Base-by-base conservation (phyloP, 2,329 filamentous ascomycete genomes). In the Calonectria ilicicola region DNA sequence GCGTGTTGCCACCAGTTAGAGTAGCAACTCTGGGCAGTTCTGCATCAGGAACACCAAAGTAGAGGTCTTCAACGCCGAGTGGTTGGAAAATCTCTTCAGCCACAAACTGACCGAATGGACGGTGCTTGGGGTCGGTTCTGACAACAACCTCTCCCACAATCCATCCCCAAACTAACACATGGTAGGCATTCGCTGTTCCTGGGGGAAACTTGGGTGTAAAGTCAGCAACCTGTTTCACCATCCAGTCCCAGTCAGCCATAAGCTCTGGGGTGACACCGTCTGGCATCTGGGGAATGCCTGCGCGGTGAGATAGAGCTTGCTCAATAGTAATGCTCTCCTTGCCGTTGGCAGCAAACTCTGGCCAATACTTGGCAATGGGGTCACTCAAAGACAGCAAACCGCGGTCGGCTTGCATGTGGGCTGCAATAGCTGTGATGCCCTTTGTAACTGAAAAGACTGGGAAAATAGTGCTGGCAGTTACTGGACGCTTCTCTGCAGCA, bases 351-450 rank as follows among this genome's bases (percentile, higher is more conserved):
- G 29, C 75, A 10, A 77, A 77, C 3, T 70, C 75, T 0, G 75
- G 75, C 75, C 73, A 77, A 40, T 75, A 77, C 5, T 72, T 64
- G 5, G 67, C 53, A 2, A 77, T 56, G 0, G 68, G 68, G 2
- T 69, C 38, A 2, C 9, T 46, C 21, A 44, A 23, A 29, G 35
- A n/a, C 10, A 62, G 35, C 19, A 32, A 27, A 5, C 49, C 49
- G 17, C 49, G 49, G 12, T 53, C 49, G 2, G 49, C 49, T 21
- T 53, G 49, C 1, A 53, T 19, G 26, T 53, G 49, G 3, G 32
- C 49, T 15, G 49, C 49, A 12, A 53, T 17, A 3, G 49, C 49
- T 3, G 49, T 53, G 27, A 53, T 53, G 7, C 49, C 49, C 27
- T 53, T 53, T n/a, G 49, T 53, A 10, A 53, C 49, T 5, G 49